Base-by-base conservation (phyloP, 768 basidiomycete genomes). In the Pleurotus platypus region DNA sequence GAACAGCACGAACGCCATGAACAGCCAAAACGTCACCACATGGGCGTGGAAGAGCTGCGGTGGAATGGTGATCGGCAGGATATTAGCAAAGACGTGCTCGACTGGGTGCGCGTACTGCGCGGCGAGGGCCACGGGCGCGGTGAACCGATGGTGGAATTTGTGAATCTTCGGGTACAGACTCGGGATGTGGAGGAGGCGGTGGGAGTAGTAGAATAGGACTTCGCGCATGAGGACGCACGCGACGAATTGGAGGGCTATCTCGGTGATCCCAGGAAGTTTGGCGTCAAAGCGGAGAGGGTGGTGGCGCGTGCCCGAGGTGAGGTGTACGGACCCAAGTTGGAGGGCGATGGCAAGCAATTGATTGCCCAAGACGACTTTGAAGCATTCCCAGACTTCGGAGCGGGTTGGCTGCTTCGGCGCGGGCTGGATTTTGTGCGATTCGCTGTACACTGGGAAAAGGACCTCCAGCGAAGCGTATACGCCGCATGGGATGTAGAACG, bases 61-160 rank as follows among this genome's bases (percentile, higher is more conserved):
- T 2, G 69, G 68, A 4, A 69, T 22, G 2, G 60, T 57, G 40
- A 69, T 57, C n/a, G 71, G 68, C 12, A 69, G 49, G 46, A 72
- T 59, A 45, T 68, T 69, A 5, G 67, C 62, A 3, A 70, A 27
- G 50, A 71, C 45, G 59, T 71, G 70, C 46, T 71, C 69, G 13
- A 62, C 61, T 6, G 59, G 27, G 53, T 46, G 58, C 5, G 67
- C 63, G 46, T 69, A 71, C 47, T 71, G 69, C 15, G 70, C 67
- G 15, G 66, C 60, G 3, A 71, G 64, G 3, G 70, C 69, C 8
- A 69, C 64, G 6, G 70, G 70, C 6, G 70, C 67, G 0, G 69
- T 69, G 64, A 71, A 71, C 26, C 63, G 64, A 43, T 70, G 69
- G 18, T 70, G 69, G 6, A 53, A 57, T 54, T 71, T 71, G 60